phyloP scores from a whole-genome alignment of 345 rosid species.

The Psidium friedrichsthalianum region DNA sequence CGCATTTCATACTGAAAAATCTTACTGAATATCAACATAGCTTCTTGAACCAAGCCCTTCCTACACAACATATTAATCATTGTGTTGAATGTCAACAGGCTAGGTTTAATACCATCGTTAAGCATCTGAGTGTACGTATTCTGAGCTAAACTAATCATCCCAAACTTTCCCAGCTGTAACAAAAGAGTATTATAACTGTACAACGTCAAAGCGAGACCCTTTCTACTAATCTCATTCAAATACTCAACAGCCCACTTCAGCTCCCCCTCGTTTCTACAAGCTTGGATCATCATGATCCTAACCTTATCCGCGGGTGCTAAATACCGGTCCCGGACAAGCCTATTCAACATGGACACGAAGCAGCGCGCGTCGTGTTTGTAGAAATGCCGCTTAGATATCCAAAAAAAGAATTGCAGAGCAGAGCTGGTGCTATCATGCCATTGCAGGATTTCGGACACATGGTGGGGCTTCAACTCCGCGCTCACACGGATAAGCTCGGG shows the following conservation, averaged over 20 bases:
- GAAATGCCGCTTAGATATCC: slow-evolving; percentile 38
- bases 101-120: slow-evolving; percentile 36
- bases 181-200: slow-evolving; percentile 45
- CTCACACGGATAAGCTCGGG: slow-evolving; percentile 21
- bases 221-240: slow-evolving; percentile 19
- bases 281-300: slow-evolving; percentile 49
- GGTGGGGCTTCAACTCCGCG: slow-evolving; percentile 23
- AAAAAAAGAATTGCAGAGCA: slow-evolving; percentile 30
- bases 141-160: slow-evolving; percentile 34
- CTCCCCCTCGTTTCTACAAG: slow-evolving; percentile 35
- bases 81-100: slow-evolving; percentile 43
- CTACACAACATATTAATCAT: slow-evolving; percentile 47
- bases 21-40: slow-evolving; percentile 33
- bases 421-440: slow-evolving; percentile 19
- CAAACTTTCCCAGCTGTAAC: slow-evolving; percentile 49
- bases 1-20: slow-evolving; percentile 30
- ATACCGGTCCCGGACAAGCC: slow-evolving; percentile 30
- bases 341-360: slow-evolving; percentile 32
- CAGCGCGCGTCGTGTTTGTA: slow-evolving; percentile 41
- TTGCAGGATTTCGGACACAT: slow-evolving; percentile 32
- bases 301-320: slow-evolving; percentile 37
- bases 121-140: slow-evolving; percentile 27
- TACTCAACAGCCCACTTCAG: slow-evolving; percentile 32
- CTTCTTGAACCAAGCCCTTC: slow-evolving; percentile 40
- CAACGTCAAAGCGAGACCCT: slow-evolving; percentile 29